phyloP scores from a whole-genome alignment of 2,329 filamentous ascomycete genomes.

The Dactylellina haptotyla region DNA sequence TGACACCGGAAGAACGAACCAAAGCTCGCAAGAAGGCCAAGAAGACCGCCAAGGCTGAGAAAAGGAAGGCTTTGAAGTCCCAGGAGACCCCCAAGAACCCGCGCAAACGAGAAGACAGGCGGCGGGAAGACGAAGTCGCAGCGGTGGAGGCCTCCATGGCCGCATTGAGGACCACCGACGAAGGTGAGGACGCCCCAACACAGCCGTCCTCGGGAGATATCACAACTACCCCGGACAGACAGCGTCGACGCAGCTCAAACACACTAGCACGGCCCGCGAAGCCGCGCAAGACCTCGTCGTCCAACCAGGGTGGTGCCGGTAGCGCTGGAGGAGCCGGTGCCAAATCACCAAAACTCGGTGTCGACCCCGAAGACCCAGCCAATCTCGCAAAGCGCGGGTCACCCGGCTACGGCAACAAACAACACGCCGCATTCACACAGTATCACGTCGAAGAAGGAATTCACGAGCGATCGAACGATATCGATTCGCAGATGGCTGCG shows the following conservation, averaged over 20 bases:
- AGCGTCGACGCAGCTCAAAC: slow-evolving; percentile 51
- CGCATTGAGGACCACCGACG: slow-evolving; percentile 27
- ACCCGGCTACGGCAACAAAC: slow-evolving; percentile 37
- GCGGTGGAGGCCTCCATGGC: slow-evolving; percentile 45
- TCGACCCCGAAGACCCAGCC: slow-evolving; percentile 18
- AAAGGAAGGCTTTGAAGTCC: slow-evolving; percentile 39
- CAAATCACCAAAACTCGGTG: slow-evolving; percentile 50
- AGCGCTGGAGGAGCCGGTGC: slow-evolving; percentile 11
- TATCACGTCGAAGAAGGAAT: slow-evolving; percentile 53
- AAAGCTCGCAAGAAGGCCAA: slow-evolving; percentile 52
- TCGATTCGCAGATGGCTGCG: slow-evolving; percentile 49
- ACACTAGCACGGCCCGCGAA: slow-evolving; percentile 40
- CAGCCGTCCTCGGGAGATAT: slow-evolving; percentile 9
- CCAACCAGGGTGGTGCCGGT: slow-evolving; percentile 33
- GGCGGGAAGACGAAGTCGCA: slow-evolving; percentile 45
- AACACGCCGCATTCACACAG: slow-evolving; percentile 34
- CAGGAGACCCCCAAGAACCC: slow-evolving; percentile 47
- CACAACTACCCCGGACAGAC: slow-evolving; percentile 44
- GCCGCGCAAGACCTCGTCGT: slow-evolving; percentile 49
- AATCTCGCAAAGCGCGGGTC: not conserved
- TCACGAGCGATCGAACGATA: slow-evolving; percentile 46
- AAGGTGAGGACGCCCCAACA: slow-evolving; percentile 1
- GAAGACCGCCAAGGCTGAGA: slow-evolving; percentile 48
- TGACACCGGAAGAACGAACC: slow-evolving; percentile 38
- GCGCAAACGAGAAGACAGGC: slow-evolving; percentile 47